phyloP scores from a whole-genome alignment of 306 rosid species.

The Cucumis cinereus region DNA sequence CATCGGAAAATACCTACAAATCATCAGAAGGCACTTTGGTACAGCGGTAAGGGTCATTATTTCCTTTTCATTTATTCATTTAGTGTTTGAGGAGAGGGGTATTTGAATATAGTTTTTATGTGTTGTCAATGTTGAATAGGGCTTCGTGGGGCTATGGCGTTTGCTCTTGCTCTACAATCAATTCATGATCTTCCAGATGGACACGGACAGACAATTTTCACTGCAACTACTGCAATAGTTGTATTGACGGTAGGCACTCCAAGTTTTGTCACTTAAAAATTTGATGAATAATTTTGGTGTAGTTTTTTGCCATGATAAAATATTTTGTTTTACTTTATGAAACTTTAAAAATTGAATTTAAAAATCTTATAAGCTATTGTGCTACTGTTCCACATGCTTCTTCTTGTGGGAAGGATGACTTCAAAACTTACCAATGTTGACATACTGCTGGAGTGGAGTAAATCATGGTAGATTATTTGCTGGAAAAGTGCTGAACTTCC shows the following conservation, averaged over 20 bases:
- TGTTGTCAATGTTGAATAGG: conserved; percentile 28
- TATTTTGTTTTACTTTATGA: background rate
- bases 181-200: conserved; percentile 98
- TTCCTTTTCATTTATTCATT: conserved; percentile 4
- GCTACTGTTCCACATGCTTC: background rate
- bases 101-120: background rate
- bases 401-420: background rate
- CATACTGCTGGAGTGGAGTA: background rate
- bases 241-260: conserved; percentile 72
- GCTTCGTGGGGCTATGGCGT: conserved; percentile 99
- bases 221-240: conserved; percentile 97
- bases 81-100: background rate
- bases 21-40: conserved; percentile 95
- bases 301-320: background rate
- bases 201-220: conserved; percentile 94
- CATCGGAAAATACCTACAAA: conserved; percentile 66
- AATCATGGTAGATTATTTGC: background rate
- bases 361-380: background rate
- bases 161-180: conserved; percentile 96
- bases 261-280: conserved; percentile 3
- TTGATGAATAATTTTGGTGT: background rate
- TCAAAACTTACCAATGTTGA: background rate
- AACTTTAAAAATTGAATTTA: background rate
- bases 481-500: background rate
- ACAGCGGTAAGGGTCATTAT: conserved; percentile 59